phyloP scores from a whole-genome alignment of 805 yeast species.

The Naumovozyma baii region DNA sequence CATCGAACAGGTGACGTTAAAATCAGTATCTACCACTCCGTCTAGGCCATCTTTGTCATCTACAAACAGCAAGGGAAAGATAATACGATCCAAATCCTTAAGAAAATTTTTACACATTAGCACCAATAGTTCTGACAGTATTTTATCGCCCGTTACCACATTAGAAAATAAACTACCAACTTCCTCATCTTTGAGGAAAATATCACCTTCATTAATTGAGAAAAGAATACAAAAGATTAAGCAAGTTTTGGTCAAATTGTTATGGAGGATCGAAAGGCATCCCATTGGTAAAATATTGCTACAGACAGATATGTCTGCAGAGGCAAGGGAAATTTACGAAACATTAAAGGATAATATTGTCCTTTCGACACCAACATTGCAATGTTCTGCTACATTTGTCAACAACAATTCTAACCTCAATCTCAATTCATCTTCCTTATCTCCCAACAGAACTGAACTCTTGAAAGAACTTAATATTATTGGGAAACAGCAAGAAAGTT shows the following conservation, averaged over 20 bases:
- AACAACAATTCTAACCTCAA: not conserved
- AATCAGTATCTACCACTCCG: slow-evolving; percentile 5
- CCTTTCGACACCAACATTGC: not conserved
- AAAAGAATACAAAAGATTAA: slow-evolving; percentile 8
- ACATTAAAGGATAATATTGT: not conserved
- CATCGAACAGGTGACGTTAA: not conserved
- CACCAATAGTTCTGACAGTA: too few relatives aligned
- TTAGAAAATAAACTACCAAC: too few relatives aligned
- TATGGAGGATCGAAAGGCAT: slow-evolving; percentile 14
- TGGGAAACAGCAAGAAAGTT: slow-evolving; percentile 1
- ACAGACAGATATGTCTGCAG: slow-evolving; percentile 3
- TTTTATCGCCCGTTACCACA: too few relatives aligned
- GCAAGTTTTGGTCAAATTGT: slow-evolving; percentile 8
- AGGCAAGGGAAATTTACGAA: not conserved
- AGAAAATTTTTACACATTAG: slow-evolving; percentile 7
- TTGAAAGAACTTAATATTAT: slow-evolving; percentile 5
- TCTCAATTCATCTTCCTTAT: not conserved
- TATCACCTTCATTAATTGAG: slow-evolving; percentile 4
- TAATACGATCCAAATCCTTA: slow-evolving; percentile 8
- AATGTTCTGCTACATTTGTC: not conserved
- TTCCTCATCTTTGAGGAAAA: not conserved
- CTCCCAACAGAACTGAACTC: slow-evolving; percentile 1
- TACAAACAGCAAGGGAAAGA: not conserved
- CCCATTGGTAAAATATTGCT: slow-evolving; percentile 16
- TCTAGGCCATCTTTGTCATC: not conserved